Evolutionary conservation across 768 basidiomycete genomes (phyloP).

Genomic region (Hericium coralloides): DNA sequence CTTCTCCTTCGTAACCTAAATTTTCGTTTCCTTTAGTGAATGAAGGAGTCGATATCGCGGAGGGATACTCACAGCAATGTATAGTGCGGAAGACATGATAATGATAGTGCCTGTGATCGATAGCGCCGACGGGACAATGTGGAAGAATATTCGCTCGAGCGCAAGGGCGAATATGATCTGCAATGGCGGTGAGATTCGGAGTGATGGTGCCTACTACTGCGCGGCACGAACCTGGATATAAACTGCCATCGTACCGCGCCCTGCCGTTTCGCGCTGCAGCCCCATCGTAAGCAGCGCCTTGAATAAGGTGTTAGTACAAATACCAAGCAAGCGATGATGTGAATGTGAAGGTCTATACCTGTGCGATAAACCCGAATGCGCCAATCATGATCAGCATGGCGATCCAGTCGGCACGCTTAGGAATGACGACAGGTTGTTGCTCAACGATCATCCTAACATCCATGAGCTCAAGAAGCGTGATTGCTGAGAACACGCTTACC

Average conservation of each 20-base stretch:
- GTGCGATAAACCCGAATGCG: slow-evolving; percentile 42
- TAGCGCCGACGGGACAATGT: slow-evolving; percentile 45
- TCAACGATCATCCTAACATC: slow-evolving; percentile 33
- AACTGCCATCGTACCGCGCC: slow-evolving; percentile 51
- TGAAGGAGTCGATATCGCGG: neutral
- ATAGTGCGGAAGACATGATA: slow-evolving; percentile 55
- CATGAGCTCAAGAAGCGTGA: neutral
- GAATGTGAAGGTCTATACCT: slow-evolving; percentile 13
- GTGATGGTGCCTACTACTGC: slow-evolving; percentile 1
- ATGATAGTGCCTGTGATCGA: slow-evolving; percentile 56
- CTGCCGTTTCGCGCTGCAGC: slow-evolving; percentile 55
- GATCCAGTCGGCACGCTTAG: slow-evolving; percentile 36
- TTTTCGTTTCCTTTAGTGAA: neutral
- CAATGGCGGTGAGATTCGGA: neutral
- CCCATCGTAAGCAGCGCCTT: slow-evolving; percentile 53
- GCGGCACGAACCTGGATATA: slow-evolving; percentile 39
- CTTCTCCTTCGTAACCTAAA: slow-evolving; percentile 17
- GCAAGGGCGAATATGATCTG: slow-evolving; percentile 62
- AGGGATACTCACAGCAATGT: slow-evolving; percentile 45
- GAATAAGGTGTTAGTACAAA: neutral
- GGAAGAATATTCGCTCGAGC: slow-evolving; percentile 59
- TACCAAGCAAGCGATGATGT: neutral
- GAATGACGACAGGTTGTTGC: slow-evolving; percentile 35
- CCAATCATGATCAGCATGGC: slow-evolving; percentile 41
- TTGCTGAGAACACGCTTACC: slow-evolving; percentile 10